Conservation (phyloP, 176 grass and related monocot genomes). For the Chrysopogon serrulatus region DNA sequence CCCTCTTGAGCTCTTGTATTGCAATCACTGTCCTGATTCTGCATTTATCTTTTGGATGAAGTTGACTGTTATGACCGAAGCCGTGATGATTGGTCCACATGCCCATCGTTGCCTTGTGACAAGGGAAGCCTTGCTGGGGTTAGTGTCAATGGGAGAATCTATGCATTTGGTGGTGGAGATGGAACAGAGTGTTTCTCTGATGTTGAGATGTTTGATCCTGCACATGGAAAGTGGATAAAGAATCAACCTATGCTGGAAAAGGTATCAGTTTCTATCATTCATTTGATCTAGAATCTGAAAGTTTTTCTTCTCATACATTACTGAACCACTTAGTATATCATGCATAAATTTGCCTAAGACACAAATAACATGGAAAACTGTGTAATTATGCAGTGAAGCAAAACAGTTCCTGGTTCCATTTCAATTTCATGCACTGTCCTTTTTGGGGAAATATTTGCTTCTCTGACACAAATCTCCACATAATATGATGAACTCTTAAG, state of each 20-base stretch:
- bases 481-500: not conserved
- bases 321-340: not conserved
- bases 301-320: not conserved
- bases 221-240: slow-evolving; percentile 57
- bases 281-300: not conserved
- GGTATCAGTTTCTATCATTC: slow-evolving; percentile 17
- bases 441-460: not conserved
- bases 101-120: slow-evolving; percentile 34
- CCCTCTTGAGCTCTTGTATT: not conserved
- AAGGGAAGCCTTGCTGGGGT: slow-evolving; percentile 64
- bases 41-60: slow-evolving; percentile 29
- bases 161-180: slow-evolving; percentile 63
- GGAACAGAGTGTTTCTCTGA: slow-evolving; percentile 56
- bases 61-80: slow-evolving; percentile 68
- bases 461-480: not conserved
- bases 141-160: slow-evolving; percentile 58
- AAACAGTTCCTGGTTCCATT: not conserved
- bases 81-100: slow-evolving; percentile 53
- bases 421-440: not conserved
- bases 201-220: slow-evolving; percentile 70
- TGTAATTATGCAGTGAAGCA: not conserved
- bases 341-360: not conserved
- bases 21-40: slow-evolving; percentile 5
- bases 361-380: not conserved
- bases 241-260: slow-evolving; percentile 69